phyloP scores from a whole-genome alignment of 345 rosid species.

The Zanthoxylum bungeanum region DNA sequence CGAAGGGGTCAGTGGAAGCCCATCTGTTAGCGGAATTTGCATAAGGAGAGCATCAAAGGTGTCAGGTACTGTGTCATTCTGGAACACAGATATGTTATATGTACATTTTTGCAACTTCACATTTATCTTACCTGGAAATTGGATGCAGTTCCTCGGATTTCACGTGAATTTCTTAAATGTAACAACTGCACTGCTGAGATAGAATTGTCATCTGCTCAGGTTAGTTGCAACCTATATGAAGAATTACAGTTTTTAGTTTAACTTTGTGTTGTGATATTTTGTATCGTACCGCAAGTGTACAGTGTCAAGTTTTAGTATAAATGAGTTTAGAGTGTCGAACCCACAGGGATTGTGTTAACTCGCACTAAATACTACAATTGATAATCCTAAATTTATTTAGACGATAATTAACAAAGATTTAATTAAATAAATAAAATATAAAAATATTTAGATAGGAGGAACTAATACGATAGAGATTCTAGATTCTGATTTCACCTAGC shows the following conservation, averaged over 20 bases:
- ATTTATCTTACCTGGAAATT: constrained; percentile 16
- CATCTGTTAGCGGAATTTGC: constrained; percentile 78
- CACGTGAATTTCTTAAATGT: constrained; percentile 67
- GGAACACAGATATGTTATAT: background rate
- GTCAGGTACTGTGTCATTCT: constrained; percentile 40
- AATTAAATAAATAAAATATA: too few species aligned
- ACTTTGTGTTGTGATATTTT: too few species aligned
- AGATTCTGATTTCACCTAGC: too few species aligned
- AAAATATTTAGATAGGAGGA: too few species aligned
- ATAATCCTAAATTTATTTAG: too few species aligned
- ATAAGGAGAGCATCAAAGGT: constrained; percentile 62
- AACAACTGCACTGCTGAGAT: constrained; percentile 64
- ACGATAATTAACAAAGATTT: too few species aligned
- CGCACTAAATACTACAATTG: too few species aligned
- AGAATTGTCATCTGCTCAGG: constrained; percentile 73
- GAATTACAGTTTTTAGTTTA: constrained; percentile 7
- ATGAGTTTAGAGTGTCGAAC: too few species aligned
- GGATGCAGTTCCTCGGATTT: constrained; percentile 42
- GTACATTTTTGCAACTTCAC: constrained; percentile 6
- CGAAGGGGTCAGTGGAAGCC: constrained; percentile 75
- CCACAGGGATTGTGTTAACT: too few species aligned
- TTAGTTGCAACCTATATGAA: constrained; percentile 24
- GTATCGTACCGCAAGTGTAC: too few species aligned
- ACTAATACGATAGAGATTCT: too few species aligned
- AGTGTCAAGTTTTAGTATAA: too few species aligned